These are phyloP conservation scores for Ceratobasidium sp. DNA, from an alignment of 1,284 basidiomycete genomes.

Conservation along the genomic window DNA sequence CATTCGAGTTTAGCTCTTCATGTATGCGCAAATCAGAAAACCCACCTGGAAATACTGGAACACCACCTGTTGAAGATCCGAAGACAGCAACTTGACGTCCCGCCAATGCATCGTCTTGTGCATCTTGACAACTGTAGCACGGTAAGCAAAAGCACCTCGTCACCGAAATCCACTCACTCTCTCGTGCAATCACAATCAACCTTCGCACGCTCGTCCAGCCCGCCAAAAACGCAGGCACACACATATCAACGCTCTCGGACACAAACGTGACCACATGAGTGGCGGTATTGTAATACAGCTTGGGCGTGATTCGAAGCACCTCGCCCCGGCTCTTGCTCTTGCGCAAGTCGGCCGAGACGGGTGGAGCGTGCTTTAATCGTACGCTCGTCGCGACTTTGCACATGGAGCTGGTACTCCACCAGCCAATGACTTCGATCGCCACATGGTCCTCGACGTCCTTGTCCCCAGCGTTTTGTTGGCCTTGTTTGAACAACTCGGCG, in stretches of 20 bases:
- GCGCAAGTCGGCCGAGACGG: slow-evolving; percentile 63
- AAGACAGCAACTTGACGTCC: slow-evolving; percentile 79
- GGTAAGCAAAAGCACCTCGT: slow-evolving; percentile 35
- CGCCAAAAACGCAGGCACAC: slow-evolving; percentile 85
- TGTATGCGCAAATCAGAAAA: not conserved
- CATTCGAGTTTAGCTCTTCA: not conserved
- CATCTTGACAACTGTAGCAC: slow-evolving; percentile 75
- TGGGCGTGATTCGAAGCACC: slow-evolving; percentile 76
- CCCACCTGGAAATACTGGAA: slow-evolving; percentile 64
- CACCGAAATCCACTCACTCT: slow-evolving; percentile 58
- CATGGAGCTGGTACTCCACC: slow-evolving; percentile 77
- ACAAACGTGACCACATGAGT: slow-evolving; percentile 86
- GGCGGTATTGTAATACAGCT: slow-evolving; percentile 84
- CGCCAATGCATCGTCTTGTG: slow-evolving; percentile 70
- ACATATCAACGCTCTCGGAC: slow-evolving; percentile 83
- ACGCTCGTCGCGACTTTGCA: slow-evolving; percentile 77
- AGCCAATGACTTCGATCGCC: slow-evolving; percentile 83
- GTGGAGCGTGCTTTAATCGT: slow-evolving; percentile 85
- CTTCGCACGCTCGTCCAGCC: slow-evolving; percentile 92
- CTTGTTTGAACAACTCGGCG: slow-evolving; percentile 78
- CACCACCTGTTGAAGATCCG: slow-evolving; percentile 88
- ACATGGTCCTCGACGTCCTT: slow-evolving; percentile 80
- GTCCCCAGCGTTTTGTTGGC: slow-evolving; percentile 74
- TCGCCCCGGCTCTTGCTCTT: slow-evolving; percentile 41
- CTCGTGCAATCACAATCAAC: slow-evolving; percentile 89